Conservation (phyloP, 805 yeast species). For the Tetrapisispora taiwanensis region DNA sequence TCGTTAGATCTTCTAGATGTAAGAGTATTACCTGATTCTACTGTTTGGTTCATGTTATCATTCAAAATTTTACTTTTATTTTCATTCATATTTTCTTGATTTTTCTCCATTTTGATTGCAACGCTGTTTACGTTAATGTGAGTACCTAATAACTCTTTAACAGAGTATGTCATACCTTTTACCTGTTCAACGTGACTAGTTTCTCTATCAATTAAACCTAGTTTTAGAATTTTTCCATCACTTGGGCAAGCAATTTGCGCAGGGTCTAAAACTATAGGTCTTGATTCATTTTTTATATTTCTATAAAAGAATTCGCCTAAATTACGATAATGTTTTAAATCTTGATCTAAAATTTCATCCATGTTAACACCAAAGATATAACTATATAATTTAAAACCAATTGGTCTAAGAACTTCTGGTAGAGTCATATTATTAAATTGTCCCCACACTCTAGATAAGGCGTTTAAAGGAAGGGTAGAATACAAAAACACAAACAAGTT, state of each 20-base stretch:
- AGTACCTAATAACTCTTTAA: slow-evolving; percentile 76
- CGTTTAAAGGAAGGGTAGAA: slow-evolving; percentile 81
- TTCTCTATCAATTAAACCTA: slow-evolving; percentile 57
- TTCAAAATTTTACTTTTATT: no score
- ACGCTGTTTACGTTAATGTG: slow-evolving; percentile 24
- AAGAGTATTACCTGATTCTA: no score
- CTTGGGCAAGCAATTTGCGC: slow-evolving; percentile 73
- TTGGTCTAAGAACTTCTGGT: slow-evolving; percentile 81
- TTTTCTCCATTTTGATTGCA: no score
- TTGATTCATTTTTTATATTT: slow-evolving; percentile 59
- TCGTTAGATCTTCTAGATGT: no score
- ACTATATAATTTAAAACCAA: slow-evolving; percentile 72
- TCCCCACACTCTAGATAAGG: slow-evolving; percentile 93
- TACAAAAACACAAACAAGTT: slow-evolving; percentile 89
- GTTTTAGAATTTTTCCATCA: slow-evolving; percentile 81
- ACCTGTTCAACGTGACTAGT: slow-evolving; percentile 92
- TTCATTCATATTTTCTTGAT: no score
- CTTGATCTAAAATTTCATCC: slow-evolving; percentile 79
- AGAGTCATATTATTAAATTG: slow-evolving; percentile 68
- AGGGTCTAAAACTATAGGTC: slow-evolving; percentile 61
- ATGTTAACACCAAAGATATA: slow-evolving; percentile 76
- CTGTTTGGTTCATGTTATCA: no score
- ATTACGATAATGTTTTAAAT: slow-evolving; percentile 63
- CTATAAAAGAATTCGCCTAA: slow-evolving; percentile 89
- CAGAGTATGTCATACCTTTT: slow-evolving; percentile 87